Base-by-base conservation (phyloP, 495 filamentous ascomycete species). In the Xylaria castorea region DNA sequence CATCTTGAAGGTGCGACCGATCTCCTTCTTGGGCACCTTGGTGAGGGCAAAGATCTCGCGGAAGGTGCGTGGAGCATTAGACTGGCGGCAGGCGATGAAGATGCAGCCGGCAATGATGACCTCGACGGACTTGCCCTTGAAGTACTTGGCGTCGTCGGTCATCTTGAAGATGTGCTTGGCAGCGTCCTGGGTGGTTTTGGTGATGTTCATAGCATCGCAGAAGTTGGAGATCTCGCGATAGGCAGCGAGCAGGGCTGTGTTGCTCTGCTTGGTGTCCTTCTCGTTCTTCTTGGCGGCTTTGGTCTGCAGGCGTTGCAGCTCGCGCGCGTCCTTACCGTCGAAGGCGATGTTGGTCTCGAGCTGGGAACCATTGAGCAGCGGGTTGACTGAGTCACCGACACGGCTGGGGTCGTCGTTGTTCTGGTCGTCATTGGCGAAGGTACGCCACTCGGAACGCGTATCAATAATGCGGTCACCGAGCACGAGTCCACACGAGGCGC, bases 351-450 rank as follows among this genome's bases (percentile, higher is more conserved):
- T 89, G 9, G 96, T 99, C 80, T 97, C 91, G 53, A 99, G 91
- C 83, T 98, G 95, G 71, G 93, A 91, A 58, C 95, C 97, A 76
- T 97, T 94, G 50, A 97, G 87, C 70, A 98, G 87, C 25, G 92
- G 88, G 76, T 98, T 97, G 50, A 89, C 89, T 0, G 89, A 93
- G 64, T 98, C 96, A 82, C 96, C 96, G 75, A 99, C 96, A 94
- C 96, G 96, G 66, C 93, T 97, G 1, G 96, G 96, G 79, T 99
- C 96, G 74, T 98, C 96, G 79, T 92, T 94, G 68, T 88, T 89
- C 80, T 97, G 93, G 77, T 99, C 97, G 76, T 99, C 96, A 82
- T 97, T 98, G 71, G 93, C 92, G 82, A 99, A 99, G 9, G 97
- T 99, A 76, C 96, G 93, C 96, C 96, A 99, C 84, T 99, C 96